Base-by-base conservation (phyloP, 2,329 filamentous ascomycete genomes). In the Epichloe elymi region DNA sequence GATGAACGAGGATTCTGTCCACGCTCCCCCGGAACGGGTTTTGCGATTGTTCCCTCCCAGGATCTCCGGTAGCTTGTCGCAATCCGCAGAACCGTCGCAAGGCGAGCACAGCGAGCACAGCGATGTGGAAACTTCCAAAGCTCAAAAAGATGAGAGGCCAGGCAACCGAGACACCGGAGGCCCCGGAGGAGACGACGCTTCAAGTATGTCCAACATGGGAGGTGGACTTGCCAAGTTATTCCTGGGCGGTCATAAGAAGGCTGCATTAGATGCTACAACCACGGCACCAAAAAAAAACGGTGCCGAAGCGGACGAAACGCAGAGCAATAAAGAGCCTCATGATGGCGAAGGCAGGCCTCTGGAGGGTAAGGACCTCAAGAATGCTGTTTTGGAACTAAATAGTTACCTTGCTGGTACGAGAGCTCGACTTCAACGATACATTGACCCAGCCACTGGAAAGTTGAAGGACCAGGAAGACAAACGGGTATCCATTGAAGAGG, bases 21-120 rank as follows among this genome's bases (percentile, higher is more conserved):
- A 88, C 59, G 90, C 93, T 0, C 88, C 93, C 93, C 91, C 93
- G 0, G 88, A 94, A 63, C 78, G 87, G 48, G 93, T 97, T 3
- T 82, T 98, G 55, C 80, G 80, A 40, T 69, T 97, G 10, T 98
- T 89, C 59, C 93, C 93, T 2, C 82, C 75, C 54, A 74, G 82
- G 8, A 94, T 98, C 57, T 86, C 91, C 1, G 93, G 93, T 0
- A 81, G 88, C 23, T 68, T 95, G 2, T 89, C 88, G 0, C 76
- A 73, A 1, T 72, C 82, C 57, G 53, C 61, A 1, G 61, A 63
- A 5, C 59, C 56, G 1, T 73, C 75, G 30, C 58, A 61, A 7
- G 53, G 56, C 20, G 74, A 72, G 36, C 71, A 78, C 8, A 53
- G 56, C 20, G 74, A 72, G 36, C 71, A 78, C 8, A 71, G 73